phyloP scores from a whole-genome alignment of 352 stramenopile species.

The Phytophthora megakarya region DNA sequence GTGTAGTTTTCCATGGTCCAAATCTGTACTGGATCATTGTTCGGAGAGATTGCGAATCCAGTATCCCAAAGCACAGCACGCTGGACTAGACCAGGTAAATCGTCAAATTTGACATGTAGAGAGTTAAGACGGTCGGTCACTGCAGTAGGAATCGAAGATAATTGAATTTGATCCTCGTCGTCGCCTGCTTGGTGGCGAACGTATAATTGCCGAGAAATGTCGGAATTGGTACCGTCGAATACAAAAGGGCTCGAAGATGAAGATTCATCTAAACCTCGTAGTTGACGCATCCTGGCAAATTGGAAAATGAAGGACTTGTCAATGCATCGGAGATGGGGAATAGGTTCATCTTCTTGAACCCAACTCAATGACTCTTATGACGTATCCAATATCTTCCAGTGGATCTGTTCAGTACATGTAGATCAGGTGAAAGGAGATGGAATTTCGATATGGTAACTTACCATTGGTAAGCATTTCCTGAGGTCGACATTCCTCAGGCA shows the following conservation, averaged over 20 bases:
- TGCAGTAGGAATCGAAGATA: constrained; percentile 13
- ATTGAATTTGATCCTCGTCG: background rate
- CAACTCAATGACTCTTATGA: too few relatives aligned
- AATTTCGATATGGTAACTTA: too few relatives aligned
- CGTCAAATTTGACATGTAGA: constrained; percentile 21
- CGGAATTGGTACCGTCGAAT: constrained; percentile 43
- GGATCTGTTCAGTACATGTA: too few relatives aligned
- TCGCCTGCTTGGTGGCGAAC: constrained; percentile 20
- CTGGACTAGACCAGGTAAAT: constrained; percentile 34
- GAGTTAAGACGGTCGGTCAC: constrained; percentile 14
- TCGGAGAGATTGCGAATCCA: constrained; percentile 30
- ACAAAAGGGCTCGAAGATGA: constrained; percentile 16
- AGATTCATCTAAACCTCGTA: background rate
- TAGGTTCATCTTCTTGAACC: too few relatives aligned
- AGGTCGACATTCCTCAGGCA: too few relatives aligned
- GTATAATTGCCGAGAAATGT: constrained; percentile 44
- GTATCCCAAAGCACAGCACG: constrained; percentile 45
- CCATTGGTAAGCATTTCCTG: too few relatives aligned
- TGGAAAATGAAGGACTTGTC: too few relatives aligned
- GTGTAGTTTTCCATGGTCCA: constrained; percentile 22
- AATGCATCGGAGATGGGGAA: too few relatives aligned
- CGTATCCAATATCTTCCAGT: too few relatives aligned
- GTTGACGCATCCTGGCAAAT: too few relatives aligned
- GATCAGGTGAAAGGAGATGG: too few relatives aligned
- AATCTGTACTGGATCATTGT: constrained; percentile 22